These are phyloP conservation scores for Cordyceps farinosa DNA, from an alignment of 2,329 filamentous ascomycete genomes.

Conservation along the genomic window DNA sequence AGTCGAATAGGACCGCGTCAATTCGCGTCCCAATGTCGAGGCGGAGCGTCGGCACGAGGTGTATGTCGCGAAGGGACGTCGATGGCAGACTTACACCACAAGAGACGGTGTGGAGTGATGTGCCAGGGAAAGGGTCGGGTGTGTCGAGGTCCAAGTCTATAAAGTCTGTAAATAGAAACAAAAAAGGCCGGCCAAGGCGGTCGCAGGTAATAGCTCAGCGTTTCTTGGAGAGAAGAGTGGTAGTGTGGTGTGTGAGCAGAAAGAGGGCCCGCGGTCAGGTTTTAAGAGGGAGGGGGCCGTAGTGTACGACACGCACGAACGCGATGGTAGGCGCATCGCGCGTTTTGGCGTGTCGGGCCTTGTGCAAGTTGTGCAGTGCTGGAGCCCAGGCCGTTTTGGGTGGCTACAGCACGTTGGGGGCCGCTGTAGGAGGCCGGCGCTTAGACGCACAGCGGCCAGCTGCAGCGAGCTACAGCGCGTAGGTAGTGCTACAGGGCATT, in stretches of 20 bases:
- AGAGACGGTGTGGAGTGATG: background rate
- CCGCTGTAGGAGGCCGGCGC: slow-evolving; percentile 3
- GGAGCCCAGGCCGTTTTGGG: background rate
- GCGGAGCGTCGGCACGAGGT: background rate
- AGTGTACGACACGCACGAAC: slow-evolving; percentile 16
- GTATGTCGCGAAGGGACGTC: background rate
- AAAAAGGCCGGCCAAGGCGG: slow-evolving; percentile 18
- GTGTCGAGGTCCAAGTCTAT: slow-evolving; percentile 10
- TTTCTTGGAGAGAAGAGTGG: slow-evolving; percentile 3
- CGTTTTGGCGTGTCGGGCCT: slow-evolving; percentile 17
- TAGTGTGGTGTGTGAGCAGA: slow-evolving; percentile 8
- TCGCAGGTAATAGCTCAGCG: slow-evolving; percentile 6
- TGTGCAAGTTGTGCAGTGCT: slow-evolving; percentile 2
- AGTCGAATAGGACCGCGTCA: slow-evolving; percentile 4
- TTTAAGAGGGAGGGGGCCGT: slow-evolving; percentile 18
- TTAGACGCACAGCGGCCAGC: background rate
- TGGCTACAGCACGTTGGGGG: background rate
- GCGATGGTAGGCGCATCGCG: slow-evolving; percentile 16
- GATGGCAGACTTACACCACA: slow-evolving; percentile 14
- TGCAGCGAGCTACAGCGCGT: background rate
- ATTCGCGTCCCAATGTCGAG: slow-evolving; percentile 15
- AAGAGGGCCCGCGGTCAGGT: slow-evolving; percentile 11
- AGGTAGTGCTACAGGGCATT: background rate
- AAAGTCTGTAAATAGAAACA: slow-evolving; percentile 18
- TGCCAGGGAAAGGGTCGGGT: slow-evolving; percentile 6